Evolutionary conservation across 306 rosid genomes (phyloP), one percentile per base, ranked within the genome.

Genomic region (Geum urbanum): DNA sequence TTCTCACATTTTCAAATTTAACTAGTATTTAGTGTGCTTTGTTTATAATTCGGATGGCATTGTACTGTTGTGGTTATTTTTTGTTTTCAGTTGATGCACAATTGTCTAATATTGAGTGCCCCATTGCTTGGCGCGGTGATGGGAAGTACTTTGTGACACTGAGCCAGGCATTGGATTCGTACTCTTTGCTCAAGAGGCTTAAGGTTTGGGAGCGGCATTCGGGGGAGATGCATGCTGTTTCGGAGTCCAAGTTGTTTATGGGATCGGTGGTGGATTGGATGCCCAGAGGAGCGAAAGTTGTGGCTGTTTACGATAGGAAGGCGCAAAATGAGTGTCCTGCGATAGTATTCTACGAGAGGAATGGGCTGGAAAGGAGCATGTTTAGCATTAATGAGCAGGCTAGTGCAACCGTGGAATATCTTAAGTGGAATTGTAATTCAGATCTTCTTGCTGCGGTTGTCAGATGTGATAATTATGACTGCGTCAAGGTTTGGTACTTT

Each of bases 241-340:
- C 99, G 1, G 95, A 88, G 27, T 79, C 81, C 52, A 85, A 83
- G 80, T 60, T 55, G n/a, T 94, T 94, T 68, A 71, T 79, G 77
- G 91, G 88, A 55, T 47, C 87, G 27, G 81, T 82, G 79, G 74
- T 94, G 78, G 99, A 94, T 48, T 94, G 99, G 99, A 88, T 94
- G 97, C 96, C 99, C 11, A 83, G 92, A 80, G 99, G 99, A 75
- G 99, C 92, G 15, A 94, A 94, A 84, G 77, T 94, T 84, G 97
- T 96, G 2, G 85, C 89, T 64, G 92, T 87, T 72, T 88, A 82
- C 84, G 92, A 85, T 39, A 67, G 80, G 62, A 86, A 80, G 77
- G 74, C 74, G 63, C 92, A 77, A 64, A 84, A 80, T 77, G 81
- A 84, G 72, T 89, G 87, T 48, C 95, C 95, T 37, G 67, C 86